Base-by-base conservation (phyloP, 2,329 filamentous ascomycete species). In the Nannizzia gypsea region DNA sequence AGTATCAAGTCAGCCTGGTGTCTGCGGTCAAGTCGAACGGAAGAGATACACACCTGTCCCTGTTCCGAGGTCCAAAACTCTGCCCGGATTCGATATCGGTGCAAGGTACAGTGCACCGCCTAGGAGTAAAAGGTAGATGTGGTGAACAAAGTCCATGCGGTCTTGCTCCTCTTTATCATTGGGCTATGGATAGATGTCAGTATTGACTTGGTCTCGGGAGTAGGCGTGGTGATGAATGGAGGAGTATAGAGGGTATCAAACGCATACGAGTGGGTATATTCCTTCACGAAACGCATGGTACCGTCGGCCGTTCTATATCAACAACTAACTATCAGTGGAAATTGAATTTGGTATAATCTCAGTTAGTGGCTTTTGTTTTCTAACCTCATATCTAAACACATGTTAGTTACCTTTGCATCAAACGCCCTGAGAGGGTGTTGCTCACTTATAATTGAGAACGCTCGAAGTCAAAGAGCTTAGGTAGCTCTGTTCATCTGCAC, bases 11-110 rank as follows among this genome's bases (percentile, higher is more conserved):
- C 24, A 56, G 54, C 4, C 15, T 15, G 5, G n/a, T 15, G 4
- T 24, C 17, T 6, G 6, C 13, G 15, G 5, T 9, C 9, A 24
- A 3, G 31, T 3, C 31, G 3, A 8, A 36, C 17, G 17, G 15
- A 11, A 22, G 13, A 5, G 17, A 42, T 54, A 59, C 46, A 11
- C 54, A 62, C 63, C 83, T 0, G 81, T 83, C 15, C 84, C 84
- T 5, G 80, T 83, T 55, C 82, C 81, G 8, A 84, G 72, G 65
- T 84, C 81, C 8, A 84, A 73, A 13, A 84, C 78, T 24, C 74
- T 73, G 60, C 76, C 68, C 2, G 75, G 73, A n/a, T 73, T 66
- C 11, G 70, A 65, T 2, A 81, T 66, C 13, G 79, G 79, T 6
- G 78, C 74, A 52, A 76, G 71, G 67, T 76, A 77, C 40, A 82